Evolutionary conservation across 371 early-diverging fungal species (phyloP).

Genomic region (Rhizopus delemar): DNA sequence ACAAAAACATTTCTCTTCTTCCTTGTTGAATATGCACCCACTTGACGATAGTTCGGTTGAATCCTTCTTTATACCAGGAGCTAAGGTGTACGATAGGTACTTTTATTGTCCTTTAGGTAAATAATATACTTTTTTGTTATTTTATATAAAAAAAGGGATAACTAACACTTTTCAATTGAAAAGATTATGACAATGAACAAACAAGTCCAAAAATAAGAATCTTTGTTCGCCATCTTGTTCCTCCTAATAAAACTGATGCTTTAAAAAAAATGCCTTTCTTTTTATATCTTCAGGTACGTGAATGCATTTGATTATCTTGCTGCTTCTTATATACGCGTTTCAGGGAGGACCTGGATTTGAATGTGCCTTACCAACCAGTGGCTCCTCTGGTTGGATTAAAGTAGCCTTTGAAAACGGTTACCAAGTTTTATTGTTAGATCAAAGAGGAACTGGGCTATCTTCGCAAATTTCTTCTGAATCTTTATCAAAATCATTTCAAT

Average conservation of each 20-base stretch:
- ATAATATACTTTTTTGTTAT: not conserved
- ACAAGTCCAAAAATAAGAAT: conserved; percentile 42
- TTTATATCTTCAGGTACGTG: conserved; percentile 59
- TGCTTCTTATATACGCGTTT: not conserved
- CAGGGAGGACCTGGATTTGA: conserved; percentile 69
- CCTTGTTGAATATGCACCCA: conserved; percentile 8
- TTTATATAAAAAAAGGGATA: not conserved
- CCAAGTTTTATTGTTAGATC: conserved; percentile 72
- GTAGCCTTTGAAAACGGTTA: conserved; percentile 63
- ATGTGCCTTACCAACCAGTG: conserved; percentile 47
- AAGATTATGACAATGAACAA: conserved; percentile 45
- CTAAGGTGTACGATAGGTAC: conserved; percentile 60
- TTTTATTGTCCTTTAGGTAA: conserved; percentile 60
- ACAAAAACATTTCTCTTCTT: not conserved
- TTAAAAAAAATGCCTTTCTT: conserved; percentile 58
- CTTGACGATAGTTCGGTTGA: conserved; percentile 49
- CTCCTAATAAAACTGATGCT: conserved; percentile 42
- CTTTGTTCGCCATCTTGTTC: conserved; percentile 64
- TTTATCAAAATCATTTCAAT: conserved; percentile 38
- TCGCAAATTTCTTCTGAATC: conserved; percentile 61
- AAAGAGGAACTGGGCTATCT: conserved; percentile 75
- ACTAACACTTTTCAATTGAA: not conserved
- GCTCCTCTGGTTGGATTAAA: conserved; percentile 65
- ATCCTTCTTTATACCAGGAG: conserved; percentile 58
- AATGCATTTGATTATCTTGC: not conserved